Percentiles rank a stretch among this genome's conserved stretches.
phyloP scores from a whole-genome alignment of 2,329 filamentous ascomycete genomes.

The Beauveria varroae region DNA sequence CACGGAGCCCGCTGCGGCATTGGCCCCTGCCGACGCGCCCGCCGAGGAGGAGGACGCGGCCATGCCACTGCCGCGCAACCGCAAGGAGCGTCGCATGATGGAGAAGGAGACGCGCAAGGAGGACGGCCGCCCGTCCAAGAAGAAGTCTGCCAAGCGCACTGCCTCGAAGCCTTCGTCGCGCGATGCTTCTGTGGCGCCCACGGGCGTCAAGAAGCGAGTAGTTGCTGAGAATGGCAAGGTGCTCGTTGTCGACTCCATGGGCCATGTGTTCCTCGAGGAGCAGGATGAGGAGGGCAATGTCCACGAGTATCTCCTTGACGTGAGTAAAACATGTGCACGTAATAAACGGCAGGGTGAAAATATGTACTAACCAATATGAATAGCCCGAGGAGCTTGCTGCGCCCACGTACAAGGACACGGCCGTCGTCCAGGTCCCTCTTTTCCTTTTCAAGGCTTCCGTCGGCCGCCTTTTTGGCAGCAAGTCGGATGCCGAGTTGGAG shows the following conservation, averaged over 20 bases:
- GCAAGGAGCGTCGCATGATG: slow-evolving; percentile 80
- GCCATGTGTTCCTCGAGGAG: slow-evolving; percentile 93
- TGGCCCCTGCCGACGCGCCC: slow-evolving; percentile 29
- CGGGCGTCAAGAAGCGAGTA: slow-evolving; percentile 77
- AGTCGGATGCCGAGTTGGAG: slow-evolving; percentile 27
- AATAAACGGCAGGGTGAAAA: neutral
- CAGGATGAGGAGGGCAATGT: slow-evolving; percentile 78
- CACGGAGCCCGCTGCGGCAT: slow-evolving; percentile 31
- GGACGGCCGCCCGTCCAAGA: slow-evolving; percentile 47
- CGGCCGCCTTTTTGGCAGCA: slow-evolving; percentile 39
- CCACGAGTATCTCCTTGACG: slow-evolving; percentile 80
- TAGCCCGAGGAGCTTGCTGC: slow-evolving; percentile 71
- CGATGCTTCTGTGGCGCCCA: slow-evolving; percentile 52
- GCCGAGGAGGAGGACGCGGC: slow-evolving; percentile 42
- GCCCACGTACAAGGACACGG: slow-evolving; percentile 75
- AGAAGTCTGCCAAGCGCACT: slow-evolving; percentile 35
- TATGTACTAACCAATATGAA: slow-evolving; percentile 16
- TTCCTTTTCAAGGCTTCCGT: slow-evolving; percentile 58
- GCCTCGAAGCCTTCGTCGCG: slow-evolving; percentile 23
- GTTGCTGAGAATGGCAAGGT: slow-evolving; percentile 93
- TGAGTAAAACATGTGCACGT: slow-evolving; percentile 39
- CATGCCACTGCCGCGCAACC: slow-evolving; percentile 59
- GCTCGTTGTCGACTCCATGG: slow-evolving; percentile 81
- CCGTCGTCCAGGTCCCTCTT: slow-evolving; percentile 69
- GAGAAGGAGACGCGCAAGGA: slow-evolving; percentile 75